These are phyloP conservation scores for Margaritispora aquatica DNA, from an alignment of 495 filamentous ascomycete genomes.

Conservation along the genomic window DNA sequence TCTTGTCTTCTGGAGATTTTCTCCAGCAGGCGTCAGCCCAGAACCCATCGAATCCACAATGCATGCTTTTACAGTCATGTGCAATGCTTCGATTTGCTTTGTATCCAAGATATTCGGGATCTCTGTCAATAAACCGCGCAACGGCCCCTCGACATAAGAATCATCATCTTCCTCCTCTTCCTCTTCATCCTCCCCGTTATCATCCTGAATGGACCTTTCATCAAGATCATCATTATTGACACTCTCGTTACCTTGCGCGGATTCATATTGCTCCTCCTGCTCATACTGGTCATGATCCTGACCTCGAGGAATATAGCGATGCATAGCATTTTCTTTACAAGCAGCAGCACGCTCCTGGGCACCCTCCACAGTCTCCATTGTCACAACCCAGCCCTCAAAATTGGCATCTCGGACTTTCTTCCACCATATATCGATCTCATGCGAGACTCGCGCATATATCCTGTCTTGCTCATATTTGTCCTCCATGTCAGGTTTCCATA, in stretches of 20 bases:
- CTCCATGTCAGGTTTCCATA: constrained; percentile 22
- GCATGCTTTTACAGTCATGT: constrained; percentile 89
- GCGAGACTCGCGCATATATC: constrained; percentile 46
- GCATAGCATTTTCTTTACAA: constrained; percentile 43
- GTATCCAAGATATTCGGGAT: constrained; percentile 91
- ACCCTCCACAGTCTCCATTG: constrained; percentile 45
- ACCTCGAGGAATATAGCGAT: constrained; percentile 30
- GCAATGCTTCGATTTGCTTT: constrained; percentile 86
- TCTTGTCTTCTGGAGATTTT: constrained; percentile 77
- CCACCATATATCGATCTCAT: constrained; percentile 53
- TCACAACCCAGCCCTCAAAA: constrained; percentile 43
- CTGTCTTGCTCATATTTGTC: constrained; percentile 44
- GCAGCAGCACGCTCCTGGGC: constrained; percentile 41
- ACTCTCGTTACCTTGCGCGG: constrained; percentile 6
- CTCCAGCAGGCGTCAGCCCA: constrained; percentile 44
- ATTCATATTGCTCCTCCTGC: constrained; percentile 61
- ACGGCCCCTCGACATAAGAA: constrained; percentile 72
- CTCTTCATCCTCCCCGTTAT: constrained; percentile 57
- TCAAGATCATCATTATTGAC: constrained; percentile 54
- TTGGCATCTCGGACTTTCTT: constrained; percentile 45
- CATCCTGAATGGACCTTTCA: constrained; percentile 42
- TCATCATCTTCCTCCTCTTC: constrained; percentile 76
- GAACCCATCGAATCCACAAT: constrained; percentile 65
- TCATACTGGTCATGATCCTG: constrained; percentile 25
- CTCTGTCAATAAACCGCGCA: constrained; percentile 82